Conservation (phyloP, 345 rosid species). For the Citrus hindsii region DNA sequence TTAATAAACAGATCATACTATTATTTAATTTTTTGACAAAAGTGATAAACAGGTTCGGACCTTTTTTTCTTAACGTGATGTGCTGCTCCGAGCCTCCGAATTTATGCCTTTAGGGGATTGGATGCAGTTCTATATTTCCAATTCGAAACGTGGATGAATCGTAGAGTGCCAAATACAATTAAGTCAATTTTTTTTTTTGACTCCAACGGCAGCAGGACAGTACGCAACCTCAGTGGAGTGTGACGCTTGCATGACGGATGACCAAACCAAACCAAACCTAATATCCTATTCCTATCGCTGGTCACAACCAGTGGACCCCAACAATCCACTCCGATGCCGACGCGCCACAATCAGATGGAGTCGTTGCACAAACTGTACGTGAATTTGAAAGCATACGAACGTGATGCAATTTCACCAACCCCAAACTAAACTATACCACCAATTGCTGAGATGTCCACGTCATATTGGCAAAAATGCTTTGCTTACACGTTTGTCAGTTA, state of each 20-base stretch:
- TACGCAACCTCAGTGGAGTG: neutral
- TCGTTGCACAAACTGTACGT: neutral
- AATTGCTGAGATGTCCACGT: neutral
- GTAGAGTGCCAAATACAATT: no score
- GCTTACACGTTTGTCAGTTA: neutral
- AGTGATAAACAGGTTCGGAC: no score
- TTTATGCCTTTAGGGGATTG: no score
- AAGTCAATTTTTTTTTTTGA: no score
- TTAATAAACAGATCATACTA: no score
- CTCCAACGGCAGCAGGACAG: neutral
- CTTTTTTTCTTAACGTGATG: no score
- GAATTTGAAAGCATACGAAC: neutral
- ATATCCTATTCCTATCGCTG: neutral
- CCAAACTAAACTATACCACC: neutral
- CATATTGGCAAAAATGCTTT: neutral
- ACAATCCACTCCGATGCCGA: neutral
- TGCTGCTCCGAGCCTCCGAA: no score
- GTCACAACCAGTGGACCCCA: neutral
- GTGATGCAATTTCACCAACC: neutral
- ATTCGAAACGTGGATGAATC: no score
- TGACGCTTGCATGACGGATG: conserved; percentile 1
- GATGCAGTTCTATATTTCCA: no score
- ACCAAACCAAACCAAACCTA: neutral
- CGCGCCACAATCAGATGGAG: neutral
- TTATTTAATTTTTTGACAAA: no score